Evolutionary conservation across 2,329 filamentous ascomycete species (phyloP).

Genomic region (Trichophyton benhamiae): DNA sequence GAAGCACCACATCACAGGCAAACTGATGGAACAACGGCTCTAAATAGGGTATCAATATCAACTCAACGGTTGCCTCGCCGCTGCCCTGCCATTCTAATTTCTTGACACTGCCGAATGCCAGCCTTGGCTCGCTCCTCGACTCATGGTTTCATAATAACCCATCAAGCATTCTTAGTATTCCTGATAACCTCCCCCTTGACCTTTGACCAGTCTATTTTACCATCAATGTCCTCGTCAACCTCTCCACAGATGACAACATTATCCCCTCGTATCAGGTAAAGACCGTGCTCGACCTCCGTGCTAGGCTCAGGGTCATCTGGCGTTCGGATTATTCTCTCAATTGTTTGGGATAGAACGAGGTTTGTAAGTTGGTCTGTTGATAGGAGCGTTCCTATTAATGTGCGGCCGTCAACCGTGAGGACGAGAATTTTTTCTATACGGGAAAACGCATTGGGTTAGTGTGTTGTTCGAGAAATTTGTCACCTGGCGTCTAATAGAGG

Average conservation of each 20-base stretch:
- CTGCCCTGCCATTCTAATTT: no score
- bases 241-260: conserved; percentile 85
- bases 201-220: conserved; percentile 82
- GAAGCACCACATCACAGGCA: background rate
- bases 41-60: background rate
- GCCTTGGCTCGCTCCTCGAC: background rate
- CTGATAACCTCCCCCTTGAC: conserved; percentile 77
- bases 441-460: background rate
- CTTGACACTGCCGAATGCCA: no score
- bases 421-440: conserved; percentile 74
- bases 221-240: conserved; percentile 79
- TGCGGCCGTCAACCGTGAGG: conserved; percentile 84
- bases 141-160: background rate
- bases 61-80: background rate
- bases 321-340: conserved; percentile 82
- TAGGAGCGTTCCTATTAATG: conserved; percentile 66
- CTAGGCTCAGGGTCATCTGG: conserved; percentile 72
- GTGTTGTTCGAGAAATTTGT: no score
- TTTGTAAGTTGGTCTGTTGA: conserved; percentile 89
- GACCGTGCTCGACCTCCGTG: conserved; percentile 65
- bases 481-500: no score
- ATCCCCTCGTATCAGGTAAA: conserved; percentile 88
- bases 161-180: conserved; percentile 61
- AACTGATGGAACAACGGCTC: background rate
- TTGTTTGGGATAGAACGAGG: conserved; percentile 67